Evolutionary conservation across 73 alveolate genomes (phyloP).

Genomic region (Paramecium caudatum): DNA sequence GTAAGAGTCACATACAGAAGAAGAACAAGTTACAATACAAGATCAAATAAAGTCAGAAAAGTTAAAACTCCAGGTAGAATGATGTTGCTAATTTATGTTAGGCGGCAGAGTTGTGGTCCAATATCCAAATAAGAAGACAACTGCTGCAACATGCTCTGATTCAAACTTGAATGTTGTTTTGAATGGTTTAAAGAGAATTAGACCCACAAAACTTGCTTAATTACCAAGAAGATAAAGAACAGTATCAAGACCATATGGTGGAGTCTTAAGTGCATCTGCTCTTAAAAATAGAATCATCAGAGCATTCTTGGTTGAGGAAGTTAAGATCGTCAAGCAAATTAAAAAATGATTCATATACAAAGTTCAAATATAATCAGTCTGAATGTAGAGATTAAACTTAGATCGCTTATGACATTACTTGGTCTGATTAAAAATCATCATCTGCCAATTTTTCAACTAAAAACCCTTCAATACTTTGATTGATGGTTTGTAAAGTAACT

Average conservation of each 20-base stretch:
- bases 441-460: neutral
- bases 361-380: conserved; percentile 13
- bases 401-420: neutral
- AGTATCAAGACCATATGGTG: conserved; percentile 89
- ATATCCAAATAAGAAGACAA: conserved; percentile 78
- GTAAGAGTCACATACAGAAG: conserved; percentile 78
- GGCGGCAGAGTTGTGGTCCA: conserved; percentile 79
- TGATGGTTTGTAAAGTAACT: neutral
- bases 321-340: conserved; percentile 82
- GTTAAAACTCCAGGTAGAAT: conserved; percentile 82
- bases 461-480: conserved; percentile 29
- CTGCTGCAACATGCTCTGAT: conserved; percentile 77
- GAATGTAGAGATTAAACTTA: conserved; percentile 16
- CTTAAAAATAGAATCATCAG: conserved; percentile 83
- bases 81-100: conserved; percentile 16
- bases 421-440: conserved; percentile 11
- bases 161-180: conserved; percentile 67
- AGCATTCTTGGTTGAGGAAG: conserved; percentile 89
- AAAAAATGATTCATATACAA: conserved; percentile 58
- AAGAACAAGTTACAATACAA: conserved; percentile 77
- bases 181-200: conserved; percentile 81
- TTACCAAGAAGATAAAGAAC: conserved; percentile 81
- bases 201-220: conserved; percentile 74
- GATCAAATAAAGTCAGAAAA: conserved; percentile 76
- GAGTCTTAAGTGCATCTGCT: conserved; percentile 79